A percentile compares a stretch with the other conserved stretches of the same genome.
These are phyloP conservation scores for Orbilia ellipsospora DNA, from an alignment of 2,329 filamentous ascomycete genomes.

Conservation along the genomic window DNA sequence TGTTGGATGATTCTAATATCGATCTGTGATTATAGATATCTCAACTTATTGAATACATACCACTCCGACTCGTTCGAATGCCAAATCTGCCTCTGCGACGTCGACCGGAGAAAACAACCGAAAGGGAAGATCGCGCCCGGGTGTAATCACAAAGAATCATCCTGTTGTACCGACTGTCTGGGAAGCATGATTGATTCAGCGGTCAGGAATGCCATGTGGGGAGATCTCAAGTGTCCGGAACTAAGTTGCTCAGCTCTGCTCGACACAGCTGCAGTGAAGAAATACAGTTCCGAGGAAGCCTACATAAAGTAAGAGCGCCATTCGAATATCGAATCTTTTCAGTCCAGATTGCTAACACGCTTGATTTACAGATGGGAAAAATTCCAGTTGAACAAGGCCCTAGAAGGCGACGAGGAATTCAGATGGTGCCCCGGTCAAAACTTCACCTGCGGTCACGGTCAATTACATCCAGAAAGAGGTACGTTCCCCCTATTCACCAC, in stretches of 20 bases:
- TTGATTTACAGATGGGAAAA: constrained; percentile 38
- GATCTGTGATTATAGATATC: constrained; percentile 17
- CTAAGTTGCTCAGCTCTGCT: constrained; percentile 31
- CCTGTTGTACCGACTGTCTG: constrained; percentile 40
- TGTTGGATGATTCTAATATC: neutral
- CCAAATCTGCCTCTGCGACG: constrained; percentile 39
- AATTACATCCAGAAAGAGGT: constrained; percentile 44
- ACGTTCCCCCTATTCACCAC: neutral
- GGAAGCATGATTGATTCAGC: constrained; percentile 49
- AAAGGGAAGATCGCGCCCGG: constrained; percentile 39
- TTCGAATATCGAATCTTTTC: neutral
- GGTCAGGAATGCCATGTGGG: constrained; percentile 54
- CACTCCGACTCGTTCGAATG: constrained; percentile 44
- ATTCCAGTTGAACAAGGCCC: constrained; percentile 46
- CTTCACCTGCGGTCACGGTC: constrained; percentile 44
- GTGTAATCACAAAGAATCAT: constrained; percentile 44
- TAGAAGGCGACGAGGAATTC: constrained; percentile 52
- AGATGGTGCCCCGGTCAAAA: constrained; percentile 49
- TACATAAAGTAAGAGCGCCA: constrained; percentile 34
- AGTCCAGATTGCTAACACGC: neutral
- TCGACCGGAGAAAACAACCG: constrained; percentile 41
- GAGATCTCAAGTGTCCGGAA: constrained; percentile 50
- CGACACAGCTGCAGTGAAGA: constrained; percentile 35
- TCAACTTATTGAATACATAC: constrained; percentile 38
- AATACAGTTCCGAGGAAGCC: constrained; percentile 36